These are phyloP conservation scores for Pachysandra terminalis DNA, from an alignment of 164 flowering plant species.

Conservation along the genomic window DNA sequence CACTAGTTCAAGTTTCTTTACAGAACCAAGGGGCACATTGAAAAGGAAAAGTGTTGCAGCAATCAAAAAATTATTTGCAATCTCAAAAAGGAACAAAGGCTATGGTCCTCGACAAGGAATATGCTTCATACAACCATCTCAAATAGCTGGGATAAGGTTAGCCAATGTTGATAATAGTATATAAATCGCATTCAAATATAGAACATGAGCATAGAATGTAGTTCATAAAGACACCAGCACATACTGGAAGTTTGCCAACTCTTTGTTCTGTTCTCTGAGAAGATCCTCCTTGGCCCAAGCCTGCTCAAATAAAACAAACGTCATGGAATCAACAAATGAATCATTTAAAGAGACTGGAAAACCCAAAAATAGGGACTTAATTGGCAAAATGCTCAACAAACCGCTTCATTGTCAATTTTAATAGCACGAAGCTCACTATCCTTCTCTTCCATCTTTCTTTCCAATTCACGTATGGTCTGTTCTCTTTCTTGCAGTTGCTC, in stretches of 20 bases:
- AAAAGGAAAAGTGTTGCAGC: no score
- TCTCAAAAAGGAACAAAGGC: no score
- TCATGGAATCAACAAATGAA: neutral
- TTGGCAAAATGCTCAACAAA: conserved; percentile 28
- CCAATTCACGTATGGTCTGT: conserved; percentile 52
- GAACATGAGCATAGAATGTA: neutral
- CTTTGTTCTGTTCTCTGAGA: conserved; percentile 81
- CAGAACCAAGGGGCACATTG: no score
- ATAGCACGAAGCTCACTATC: conserved; percentile 83
- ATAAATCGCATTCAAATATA: neutral
- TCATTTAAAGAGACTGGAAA: no score
- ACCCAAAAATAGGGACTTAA: no score
- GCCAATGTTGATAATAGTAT: no score
- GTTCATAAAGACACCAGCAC: conserved; percentile 6
- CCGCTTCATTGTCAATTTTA: conserved; percentile 83
- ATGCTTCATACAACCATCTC: no score
- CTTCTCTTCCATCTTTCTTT: conserved; percentile 72
- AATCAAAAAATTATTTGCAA: no score
- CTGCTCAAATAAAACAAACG: conserved; percentile 29
- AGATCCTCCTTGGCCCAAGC: conserved; percentile 98
- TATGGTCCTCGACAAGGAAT: no score
- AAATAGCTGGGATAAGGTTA: no score
- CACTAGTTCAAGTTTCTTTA: no score
- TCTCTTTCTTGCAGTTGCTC: conserved; percentile 82
- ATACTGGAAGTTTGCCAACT: conserved; percentile 75